A percentile compares a stretch with the other conserved stretches of the same genome.
Conservation (phyloP, 2,329 filamentous ascomycete genomes). For the Phyllosticta paracitricarpa region DNA sequence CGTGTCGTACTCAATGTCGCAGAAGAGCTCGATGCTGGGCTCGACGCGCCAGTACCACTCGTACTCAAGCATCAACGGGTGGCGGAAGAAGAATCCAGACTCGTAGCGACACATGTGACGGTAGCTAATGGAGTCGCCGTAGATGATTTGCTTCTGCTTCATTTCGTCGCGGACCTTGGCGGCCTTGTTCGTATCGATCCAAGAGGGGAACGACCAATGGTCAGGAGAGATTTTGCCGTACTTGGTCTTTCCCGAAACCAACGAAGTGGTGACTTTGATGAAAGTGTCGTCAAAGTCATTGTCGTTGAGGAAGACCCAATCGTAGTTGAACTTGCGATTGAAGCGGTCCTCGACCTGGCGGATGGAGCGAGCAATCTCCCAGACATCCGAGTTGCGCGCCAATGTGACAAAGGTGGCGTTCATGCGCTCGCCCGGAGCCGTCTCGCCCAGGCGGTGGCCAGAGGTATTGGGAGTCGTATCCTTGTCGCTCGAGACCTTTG, state of each 20-base stretch:
- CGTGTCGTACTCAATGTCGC: constrained; percentile 89
- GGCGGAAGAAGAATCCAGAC: constrained; percentile 98
- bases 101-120: constrained; percentile 99
- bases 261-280: constrained; percentile 78
- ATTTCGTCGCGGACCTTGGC: constrained; percentile 87
- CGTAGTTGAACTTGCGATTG: constrained; percentile 93
- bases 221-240: constrained; percentile 85
- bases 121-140: constrained; percentile 93
- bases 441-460: constrained; percentile 28
- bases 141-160: constrained; percentile 91
- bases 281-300: constrained; percentile 87
- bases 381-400: constrained; percentile 84
- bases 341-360: constrained; percentile 96
- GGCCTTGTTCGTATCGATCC: constrained; percentile 92
- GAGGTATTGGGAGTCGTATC: constrained; percentile 24
- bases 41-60: constrained; percentile 99
- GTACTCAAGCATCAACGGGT: constrained; percentile 86
- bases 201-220: constrained; percentile 95
- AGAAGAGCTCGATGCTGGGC: constrained; percentile 91
- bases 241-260: constrained; percentile 86
- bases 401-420: constrained; percentile 97
- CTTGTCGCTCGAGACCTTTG: not conserved
- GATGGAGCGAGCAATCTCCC: constrained; percentile 95
- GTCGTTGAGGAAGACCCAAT: constrained; percentile 99
- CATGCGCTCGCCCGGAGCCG: constrained; percentile 62